Percentiles rank a stretch among this genome's conserved stretches.
Conservation (phyloP, 495 filamentous ascomycete genomes). For the Penicillium taxi region DNA sequence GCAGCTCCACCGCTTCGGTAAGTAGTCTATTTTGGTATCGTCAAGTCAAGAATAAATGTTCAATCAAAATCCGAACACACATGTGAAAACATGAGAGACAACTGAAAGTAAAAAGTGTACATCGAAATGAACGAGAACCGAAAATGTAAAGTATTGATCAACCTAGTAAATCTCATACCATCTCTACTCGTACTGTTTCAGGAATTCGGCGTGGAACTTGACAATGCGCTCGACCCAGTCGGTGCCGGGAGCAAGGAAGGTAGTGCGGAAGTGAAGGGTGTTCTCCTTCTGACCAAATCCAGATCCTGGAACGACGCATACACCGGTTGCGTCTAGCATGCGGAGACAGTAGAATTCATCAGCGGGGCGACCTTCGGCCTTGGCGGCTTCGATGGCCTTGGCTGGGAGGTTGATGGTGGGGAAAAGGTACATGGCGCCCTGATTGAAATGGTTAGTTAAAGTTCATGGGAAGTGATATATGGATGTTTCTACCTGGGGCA, state of each 20-base stretch:
- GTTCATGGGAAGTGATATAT: neutral
- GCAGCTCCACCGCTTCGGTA: no score
- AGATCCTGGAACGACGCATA: slow-evolving; percentile 87
- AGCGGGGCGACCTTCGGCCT: slow-evolving; percentile 61
- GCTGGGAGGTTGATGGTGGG: slow-evolving; percentile 74
- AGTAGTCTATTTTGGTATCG: no score
- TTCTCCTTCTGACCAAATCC: slow-evolving; percentile 93
- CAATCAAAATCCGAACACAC: no score
- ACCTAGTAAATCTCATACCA: neutral
- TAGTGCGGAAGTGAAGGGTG: slow-evolving; percentile 90
- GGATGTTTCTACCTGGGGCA: slow-evolving; percentile 49
- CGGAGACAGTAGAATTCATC: slow-evolving; percentile 93
- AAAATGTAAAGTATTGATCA: neutral
- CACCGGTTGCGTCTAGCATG: slow-evolving; percentile 84
- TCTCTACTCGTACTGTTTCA: slow-evolving; percentile 62
- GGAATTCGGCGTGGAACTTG: slow-evolving; percentile 86
- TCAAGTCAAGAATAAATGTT: no score
- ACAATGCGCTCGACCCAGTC: slow-evolving; percentile 86
- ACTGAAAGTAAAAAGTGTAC: no score
- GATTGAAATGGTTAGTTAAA: slow-evolving; percentile 8
- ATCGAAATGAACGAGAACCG: no score
- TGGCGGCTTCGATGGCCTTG: slow-evolving; percentile 67
- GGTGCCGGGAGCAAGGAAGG: slow-evolving; percentile 90
- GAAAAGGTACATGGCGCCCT: slow-evolving; percentile 98
- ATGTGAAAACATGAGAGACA: no score